These are phyloP conservation scores for Mychonastes homosphaera DNA, from an alignment of 139 green algal genomes.

Conservation along the genomic window DNA sequence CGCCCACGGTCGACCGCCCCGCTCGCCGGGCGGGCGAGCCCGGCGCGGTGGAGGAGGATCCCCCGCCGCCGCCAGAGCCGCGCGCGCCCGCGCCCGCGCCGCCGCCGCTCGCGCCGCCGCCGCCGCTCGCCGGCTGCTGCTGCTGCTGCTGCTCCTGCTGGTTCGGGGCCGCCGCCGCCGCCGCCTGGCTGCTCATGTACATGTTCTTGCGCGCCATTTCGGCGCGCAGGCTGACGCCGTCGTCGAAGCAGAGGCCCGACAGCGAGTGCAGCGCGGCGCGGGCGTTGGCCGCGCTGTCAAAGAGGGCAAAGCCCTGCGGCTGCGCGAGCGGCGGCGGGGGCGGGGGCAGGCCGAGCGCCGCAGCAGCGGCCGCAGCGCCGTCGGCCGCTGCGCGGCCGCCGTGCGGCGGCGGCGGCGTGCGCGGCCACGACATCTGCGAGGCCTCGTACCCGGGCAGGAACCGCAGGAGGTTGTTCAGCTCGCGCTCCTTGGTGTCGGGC, in stretches of 20 bases:
- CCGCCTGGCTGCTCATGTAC: conserved; percentile 56
- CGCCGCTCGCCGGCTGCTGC: conserved; percentile 29
- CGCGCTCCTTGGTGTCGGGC: conserved; percentile 74
- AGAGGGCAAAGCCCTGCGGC: conserved; percentile 81
- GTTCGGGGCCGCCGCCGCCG: not conserved
- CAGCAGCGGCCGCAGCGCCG: not conserved
- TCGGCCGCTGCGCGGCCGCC: not conserved
- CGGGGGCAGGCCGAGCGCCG: not conserved
- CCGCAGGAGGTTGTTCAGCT: conserved; percentile 89
- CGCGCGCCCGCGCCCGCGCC: not conserved
- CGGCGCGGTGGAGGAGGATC: not conserved
- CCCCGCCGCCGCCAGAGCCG: not conserved
- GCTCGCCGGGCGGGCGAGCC: not conserved
- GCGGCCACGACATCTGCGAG: conserved; percentile 58
- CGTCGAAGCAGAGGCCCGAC: conserved; percentile 58
- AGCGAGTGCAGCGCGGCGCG: conserved; percentile 43
- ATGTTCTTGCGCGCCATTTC: conserved; percentile 87
- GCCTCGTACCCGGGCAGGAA: conserved; percentile 87
- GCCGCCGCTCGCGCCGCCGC: not conserved
- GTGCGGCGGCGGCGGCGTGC: not conserved
- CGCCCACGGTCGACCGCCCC: not conserved
- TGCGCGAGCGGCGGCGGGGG: not conserved
- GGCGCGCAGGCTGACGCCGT: conserved; percentile 46
- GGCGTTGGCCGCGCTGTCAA: conserved; percentile 36
- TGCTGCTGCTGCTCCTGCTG: not conserved